Percentiles rank a stretch among this genome's conserved stretches.
phyloP scores from a whole-genome alignment of 75 land plant species.

The Pinus albicaulis region DNA sequence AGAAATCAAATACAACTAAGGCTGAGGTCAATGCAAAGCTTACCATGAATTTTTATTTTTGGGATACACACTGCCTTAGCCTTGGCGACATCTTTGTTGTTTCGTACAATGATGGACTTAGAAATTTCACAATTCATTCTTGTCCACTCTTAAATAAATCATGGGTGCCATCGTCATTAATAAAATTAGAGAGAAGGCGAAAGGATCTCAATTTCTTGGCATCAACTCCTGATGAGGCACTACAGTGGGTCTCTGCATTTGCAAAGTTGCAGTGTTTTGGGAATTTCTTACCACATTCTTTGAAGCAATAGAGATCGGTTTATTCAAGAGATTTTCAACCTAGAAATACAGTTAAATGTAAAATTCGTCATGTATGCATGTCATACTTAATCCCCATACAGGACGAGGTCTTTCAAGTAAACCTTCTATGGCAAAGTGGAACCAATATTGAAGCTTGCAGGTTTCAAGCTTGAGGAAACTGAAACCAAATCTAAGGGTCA shows the following conservation, averaged over 20 bases:
- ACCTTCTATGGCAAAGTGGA: slow-evolving; percentile 75
- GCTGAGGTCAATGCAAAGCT: too few relatives aligned
- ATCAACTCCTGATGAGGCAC: slow-evolving; percentile 64
- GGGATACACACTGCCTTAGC: too few relatives aligned
- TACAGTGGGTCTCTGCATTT: slow-evolving; percentile 79
- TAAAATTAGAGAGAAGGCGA: slow-evolving; percentile 44
- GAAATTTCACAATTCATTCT: slow-evolving; percentile 82
- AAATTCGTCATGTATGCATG: slow-evolving; percentile 66
- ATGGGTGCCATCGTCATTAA: slow-evolving; percentile 35
- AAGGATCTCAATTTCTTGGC: slow-evolving; percentile 85
- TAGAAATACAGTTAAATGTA: slow-evolving; percentile 41
- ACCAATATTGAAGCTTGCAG: slow-evolving; percentile 84
- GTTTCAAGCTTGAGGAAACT: too few relatives aligned
- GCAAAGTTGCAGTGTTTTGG: slow-evolving; percentile 74
- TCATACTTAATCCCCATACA: slow-evolving; percentile 90
- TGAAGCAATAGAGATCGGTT: slow-evolving; percentile 58
- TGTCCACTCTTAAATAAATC: slow-evolving; percentile 50
- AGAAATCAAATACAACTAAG: too few relatives aligned
- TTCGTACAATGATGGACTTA: slow-evolving; percentile 64
- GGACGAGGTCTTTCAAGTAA: slow-evolving; percentile 92
- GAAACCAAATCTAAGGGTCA: too few relatives aligned
- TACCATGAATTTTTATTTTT: too few relatives aligned
- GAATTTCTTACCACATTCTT: slow-evolving; percentile 67
- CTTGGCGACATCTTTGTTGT: slow-evolving; percentile 4
- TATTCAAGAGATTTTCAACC: slow-evolving; percentile 39